These are phyloP conservation scores for Candida broadrunensis DNA, from an alignment of 805 yeast genomes.

Conservation along the genomic window DNA sequence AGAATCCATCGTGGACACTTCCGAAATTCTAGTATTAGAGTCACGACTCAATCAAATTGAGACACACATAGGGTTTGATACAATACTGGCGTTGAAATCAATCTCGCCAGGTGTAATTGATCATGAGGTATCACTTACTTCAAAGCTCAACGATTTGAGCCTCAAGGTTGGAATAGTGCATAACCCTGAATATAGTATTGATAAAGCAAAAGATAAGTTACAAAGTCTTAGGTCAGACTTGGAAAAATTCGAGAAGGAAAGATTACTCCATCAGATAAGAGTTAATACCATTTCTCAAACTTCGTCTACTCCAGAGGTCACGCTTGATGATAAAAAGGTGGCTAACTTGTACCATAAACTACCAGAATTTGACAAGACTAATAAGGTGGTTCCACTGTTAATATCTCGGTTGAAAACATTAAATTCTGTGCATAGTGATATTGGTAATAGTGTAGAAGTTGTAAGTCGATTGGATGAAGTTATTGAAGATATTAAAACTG, in stretches of 20 bases:
- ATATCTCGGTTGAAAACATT: conserved; percentile 28
- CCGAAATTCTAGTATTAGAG: conserved; percentile 21
- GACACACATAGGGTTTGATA: conserved; percentile 15
- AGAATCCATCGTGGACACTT: neutral
- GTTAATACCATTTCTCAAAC: neutral
- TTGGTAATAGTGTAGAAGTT: conserved; percentile 23
- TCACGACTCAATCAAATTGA: conserved; percentile 21
- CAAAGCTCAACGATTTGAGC: conserved; percentile 25
- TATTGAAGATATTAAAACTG: conserved; percentile 21
- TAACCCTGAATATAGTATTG: conserved; percentile 31
- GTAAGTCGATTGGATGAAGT: conserved; percentile 24
- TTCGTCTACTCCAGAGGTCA: conserved; percentile 1
- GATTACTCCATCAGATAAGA: neutral
- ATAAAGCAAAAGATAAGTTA: conserved; percentile 21
- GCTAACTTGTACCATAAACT: conserved; percentile 22
- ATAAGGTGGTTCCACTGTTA: conserved; percentile 20
- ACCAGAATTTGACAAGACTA: conserved; percentile 21
- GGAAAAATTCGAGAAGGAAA: conserved; percentile 18
- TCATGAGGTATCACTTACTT: conserved; percentile 16
- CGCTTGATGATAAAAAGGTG: conserved; percentile 17
- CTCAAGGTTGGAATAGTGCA: conserved; percentile 32
- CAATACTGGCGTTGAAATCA: neutral
- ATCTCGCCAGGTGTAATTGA: neutral
- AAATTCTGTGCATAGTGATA: conserved; percentile 28
- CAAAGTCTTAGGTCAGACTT: conserved; percentile 19